Percentiles rank a stretch among this genome's conserved stretches.
Conservation (phyloP, 2,329 filamentous ascomycete species). For the Aspergillus sojae region DNA sequence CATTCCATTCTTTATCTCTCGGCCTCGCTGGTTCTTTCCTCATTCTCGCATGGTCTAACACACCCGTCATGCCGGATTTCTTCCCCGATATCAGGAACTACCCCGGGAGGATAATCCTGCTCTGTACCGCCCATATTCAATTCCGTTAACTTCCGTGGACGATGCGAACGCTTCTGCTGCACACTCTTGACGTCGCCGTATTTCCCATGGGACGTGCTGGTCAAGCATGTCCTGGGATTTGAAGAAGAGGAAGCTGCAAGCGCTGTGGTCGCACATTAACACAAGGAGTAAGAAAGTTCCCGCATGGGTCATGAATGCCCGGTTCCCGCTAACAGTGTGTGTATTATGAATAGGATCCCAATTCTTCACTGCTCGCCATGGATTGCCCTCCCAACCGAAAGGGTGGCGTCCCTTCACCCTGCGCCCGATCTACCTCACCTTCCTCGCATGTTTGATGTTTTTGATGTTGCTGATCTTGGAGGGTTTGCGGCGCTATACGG, state of each 20-base stretch:
- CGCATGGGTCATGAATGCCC: neutral
- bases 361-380: neutral
- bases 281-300: conserved; percentile 9
- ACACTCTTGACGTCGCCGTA: conserved; percentile 6
- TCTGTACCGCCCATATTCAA: neutral
- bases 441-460: conserved; percentile 26
- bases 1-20: neutral
- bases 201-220: conserved; percentile 18
- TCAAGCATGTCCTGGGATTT: conserved; percentile 21
- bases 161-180: neutral
- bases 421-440: conserved; percentile 32
- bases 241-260: conserved; percentile 16
- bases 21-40: neutral
- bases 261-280: conserved; percentile 18
- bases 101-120: neutral
- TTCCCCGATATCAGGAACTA: neutral
- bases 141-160: conserved; percentile 1
- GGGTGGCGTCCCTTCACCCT: conserved; percentile 39
- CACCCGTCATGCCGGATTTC: neutral
- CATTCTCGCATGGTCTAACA: neutral
- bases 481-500: conserved; percentile 33
- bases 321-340: neutral
- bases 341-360: neutral
- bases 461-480: conserved; percentile 31
- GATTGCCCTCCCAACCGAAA: neutral